Base-by-base conservation (phyloP, 176 grass and related monocot species). In the Carex scoparia region DNA sequence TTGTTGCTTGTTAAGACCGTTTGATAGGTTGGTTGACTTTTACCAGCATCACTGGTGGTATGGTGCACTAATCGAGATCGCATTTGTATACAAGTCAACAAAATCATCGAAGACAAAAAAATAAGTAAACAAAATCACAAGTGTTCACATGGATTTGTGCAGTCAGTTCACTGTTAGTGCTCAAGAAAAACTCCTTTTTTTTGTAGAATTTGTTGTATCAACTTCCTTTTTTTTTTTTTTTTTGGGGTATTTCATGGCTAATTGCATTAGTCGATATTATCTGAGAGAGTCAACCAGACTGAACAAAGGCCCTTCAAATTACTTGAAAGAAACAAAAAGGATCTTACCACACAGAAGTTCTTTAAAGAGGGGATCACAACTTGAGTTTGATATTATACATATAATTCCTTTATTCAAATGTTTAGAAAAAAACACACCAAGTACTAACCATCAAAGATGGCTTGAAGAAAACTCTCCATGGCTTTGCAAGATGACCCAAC, bases 401-500 rank as follows among this genome's bases (percentile, higher is more conserved):
- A 46, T 7, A 69, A 70, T 70, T n/a, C 15, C 16, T 70, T 18
- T n/a, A 40, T 42, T 37, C 14, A 4, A 2, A 5, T 15, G 5
- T 7, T 40, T 69, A 69, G 35, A 69, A 15, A 40, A 18, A 69
- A 42, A 35, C 66, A 69, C 38, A 40, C 6, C 23, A 53, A 79
- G 14, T 15, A 13, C 33, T 81, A 81, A 63, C 8, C 57, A 46
- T 81, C 33, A 40, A 64, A 81, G 3, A 42, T 81, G 9, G 79
- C 28, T 14, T 65, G 58, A 81, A 81, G 79, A 35, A 81, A 81
- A 42, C 2, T 58, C 32, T 81, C 79, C 11, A 65, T 35, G 14
- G 58, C 58, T 65, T 81, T 81, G 56, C 58, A 64, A 81, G 79
- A 61, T 42, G 79, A 81, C 3, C 51, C 79, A 12, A 40, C 61